Conservation (phyloP, 306 rosid species). For the Medicago lupulina region DNA sequence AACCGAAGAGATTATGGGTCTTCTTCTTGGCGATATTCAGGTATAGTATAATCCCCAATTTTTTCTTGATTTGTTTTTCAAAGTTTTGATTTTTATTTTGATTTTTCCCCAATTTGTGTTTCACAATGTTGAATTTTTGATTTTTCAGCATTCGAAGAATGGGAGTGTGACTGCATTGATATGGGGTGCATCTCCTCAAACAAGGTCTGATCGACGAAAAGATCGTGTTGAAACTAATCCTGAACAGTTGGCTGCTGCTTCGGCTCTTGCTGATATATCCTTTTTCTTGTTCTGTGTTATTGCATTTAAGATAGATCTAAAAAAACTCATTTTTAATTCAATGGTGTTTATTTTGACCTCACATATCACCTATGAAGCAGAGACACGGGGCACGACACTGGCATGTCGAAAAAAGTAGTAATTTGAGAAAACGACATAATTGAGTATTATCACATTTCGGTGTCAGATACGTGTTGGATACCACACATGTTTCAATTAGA, state of each 20-base stretch:
- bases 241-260: slow-evolving; percentile 96
- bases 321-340: neutral
- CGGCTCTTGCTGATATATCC: slow-evolving; percentile 97
- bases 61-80: neutral
- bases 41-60: slow-evolving; percentile 36
- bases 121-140: slow-evolving; percentile 14
- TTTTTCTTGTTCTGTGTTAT: slow-evolving; percentile 4
- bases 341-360: too few species aligned
- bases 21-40: slow-evolving; percentile 95
- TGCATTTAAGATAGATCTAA: slow-evolving; percentile 30
- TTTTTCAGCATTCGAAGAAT: slow-evolving; percentile 61
- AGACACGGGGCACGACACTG: too few species aligned
- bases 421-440: too few species aligned
- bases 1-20: slow-evolving; percentile 99
- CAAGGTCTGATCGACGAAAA: slow-evolving; percentile 90
- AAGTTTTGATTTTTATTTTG: slow-evolving; percentile 6
- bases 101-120: neutral
- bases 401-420: too few species aligned
- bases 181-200: slow-evolving; percentile 99
- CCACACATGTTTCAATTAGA: too few species aligned
- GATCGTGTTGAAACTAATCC: slow-evolving; percentile 98
- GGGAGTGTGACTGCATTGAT: slow-evolving; percentile 86
- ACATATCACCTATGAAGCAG: too few species aligned
- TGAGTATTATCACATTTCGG: too few species aligned
- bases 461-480: too few species aligned